phyloP scores from a whole-genome alignment of 2,329 filamentous ascomycete species.

The Phialophora verrucosa region DNA sequence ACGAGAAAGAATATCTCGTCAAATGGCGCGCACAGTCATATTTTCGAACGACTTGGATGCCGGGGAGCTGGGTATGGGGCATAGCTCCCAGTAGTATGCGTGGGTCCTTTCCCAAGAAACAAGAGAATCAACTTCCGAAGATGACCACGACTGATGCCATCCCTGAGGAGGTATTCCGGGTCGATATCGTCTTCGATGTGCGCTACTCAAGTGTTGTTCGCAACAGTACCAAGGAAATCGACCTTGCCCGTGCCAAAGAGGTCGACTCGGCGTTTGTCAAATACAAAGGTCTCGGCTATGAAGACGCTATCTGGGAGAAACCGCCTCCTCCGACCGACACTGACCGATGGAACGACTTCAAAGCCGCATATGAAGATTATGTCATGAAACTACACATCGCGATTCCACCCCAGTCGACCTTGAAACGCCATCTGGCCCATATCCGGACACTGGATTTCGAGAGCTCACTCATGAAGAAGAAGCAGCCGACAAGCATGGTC shows the following conservation, averaged over 20 bases:
- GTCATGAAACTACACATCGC: slow-evolving; percentile 78
- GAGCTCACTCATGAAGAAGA: slow-evolving; percentile 67
- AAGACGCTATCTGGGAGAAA: slow-evolving; percentile 87
- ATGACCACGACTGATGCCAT: slow-evolving; percentile 78
- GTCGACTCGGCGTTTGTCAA: slow-evolving; percentile 81
- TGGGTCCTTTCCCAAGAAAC: slow-evolving; percentile 74
- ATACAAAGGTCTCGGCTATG: slow-evolving; percentile 89
- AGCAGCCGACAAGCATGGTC: slow-evolving; percentile 74
- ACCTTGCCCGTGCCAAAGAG: slow-evolving; percentile 72
- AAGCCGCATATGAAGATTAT: slow-evolving; percentile 83
- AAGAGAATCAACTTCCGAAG: slow-evolving; percentile 66
- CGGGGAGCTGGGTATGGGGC: slow-evolving; percentile 87
- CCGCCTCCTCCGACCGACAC: slow-evolving; percentile 71
- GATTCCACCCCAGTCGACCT: slow-evolving; percentile 57
- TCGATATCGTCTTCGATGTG: slow-evolving; percentile 88
- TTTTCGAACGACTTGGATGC: slow-evolving; percentile 82
- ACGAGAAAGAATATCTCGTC: slow-evolving; percentile 88
- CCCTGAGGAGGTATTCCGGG: slow-evolving; percentile 80
- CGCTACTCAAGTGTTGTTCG: slow-evolving; percentile 66
- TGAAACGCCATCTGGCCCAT: slow-evolving; percentile 71
- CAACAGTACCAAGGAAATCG: slow-evolving; percentile 68
- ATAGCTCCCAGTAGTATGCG: slow-evolving; percentile 68
- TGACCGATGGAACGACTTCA: slow-evolving; percentile 78
- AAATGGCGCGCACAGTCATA: slow-evolving; percentile 87
- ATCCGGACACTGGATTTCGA: slow-evolving; percentile 71